These are phyloP conservation scores for Beauveria sp. DNA, from an alignment of 2,329 filamentous ascomycete species.

Conservation along the genomic window DNA sequence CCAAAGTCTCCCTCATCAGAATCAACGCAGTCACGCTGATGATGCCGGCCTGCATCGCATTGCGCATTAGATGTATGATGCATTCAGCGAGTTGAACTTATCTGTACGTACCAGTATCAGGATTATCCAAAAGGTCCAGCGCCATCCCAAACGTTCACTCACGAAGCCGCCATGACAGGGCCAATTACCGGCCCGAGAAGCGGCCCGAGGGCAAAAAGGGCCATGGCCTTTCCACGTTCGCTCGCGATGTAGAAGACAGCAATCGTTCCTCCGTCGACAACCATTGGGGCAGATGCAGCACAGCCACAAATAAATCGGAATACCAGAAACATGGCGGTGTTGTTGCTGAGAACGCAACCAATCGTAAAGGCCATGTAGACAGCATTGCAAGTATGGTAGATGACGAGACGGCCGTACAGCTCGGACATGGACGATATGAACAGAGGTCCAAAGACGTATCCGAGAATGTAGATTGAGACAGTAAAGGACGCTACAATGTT, in stretches of 20 bases:
- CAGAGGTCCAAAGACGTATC: conserved; percentile 49
- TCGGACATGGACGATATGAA: conserved; percentile 55
- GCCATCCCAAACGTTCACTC: conserved; percentile 37
- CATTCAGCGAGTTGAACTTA: not conserved
- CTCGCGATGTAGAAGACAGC: conserved; percentile 52
- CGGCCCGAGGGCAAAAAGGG: conserved; percentile 53
- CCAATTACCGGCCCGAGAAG: conserved; percentile 44
- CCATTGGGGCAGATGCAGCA: conserved; percentile 42
- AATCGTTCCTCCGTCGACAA: conserved; percentile 56
- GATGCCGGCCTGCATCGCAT: not conserved
- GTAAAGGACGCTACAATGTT: conserved; percentile 31
- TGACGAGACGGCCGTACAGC: conserved; percentile 44
- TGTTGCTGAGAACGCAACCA: conserved; percentile 25
- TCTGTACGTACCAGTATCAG: conserved; percentile 27
- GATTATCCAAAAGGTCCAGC: conserved; percentile 43
- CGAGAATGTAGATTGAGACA: conserved; percentile 35
- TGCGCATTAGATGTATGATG: not conserved
- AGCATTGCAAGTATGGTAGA: conserved; percentile 30
- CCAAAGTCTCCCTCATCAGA: conserved; percentile 24
- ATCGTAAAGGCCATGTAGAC: conserved; percentile 43
- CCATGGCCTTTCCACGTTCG: conserved; percentile 53
- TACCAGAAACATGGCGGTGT: conserved; percentile 46
- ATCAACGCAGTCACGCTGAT: conserved; percentile 8
- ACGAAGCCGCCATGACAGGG: conserved; percentile 37
- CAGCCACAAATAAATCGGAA: conserved; percentile 54